Evolutionary conservation across 2,329 filamentous ascomycete genomes (phyloP).

Genomic region (Conoideocrella luteorostrata): DNA sequence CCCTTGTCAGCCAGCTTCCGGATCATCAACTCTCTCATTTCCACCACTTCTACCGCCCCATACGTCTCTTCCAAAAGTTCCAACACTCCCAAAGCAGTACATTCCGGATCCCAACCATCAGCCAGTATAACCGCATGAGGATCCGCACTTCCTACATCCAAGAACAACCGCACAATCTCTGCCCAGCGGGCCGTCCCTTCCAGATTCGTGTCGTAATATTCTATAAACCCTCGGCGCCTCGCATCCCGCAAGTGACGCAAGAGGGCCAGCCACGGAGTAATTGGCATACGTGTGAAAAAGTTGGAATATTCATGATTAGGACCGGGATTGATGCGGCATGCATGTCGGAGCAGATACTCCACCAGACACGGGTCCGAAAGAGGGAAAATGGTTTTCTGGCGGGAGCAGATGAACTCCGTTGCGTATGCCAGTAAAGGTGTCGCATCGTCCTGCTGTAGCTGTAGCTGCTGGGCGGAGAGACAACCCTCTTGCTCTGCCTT

Average conservation of each 20-base stretch:
- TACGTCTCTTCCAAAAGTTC: conserved; percentile 21
- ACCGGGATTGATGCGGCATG: conserved; percentile 13
- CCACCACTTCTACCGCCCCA: conserved; percentile 15
- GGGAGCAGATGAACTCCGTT: conserved; percentile 26
- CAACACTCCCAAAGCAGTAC: conserved; percentile 21
- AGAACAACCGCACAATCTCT: conserved; percentile 19
- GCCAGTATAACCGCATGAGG: conserved; percentile 16
- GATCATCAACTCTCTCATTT: too few relatives aligned
- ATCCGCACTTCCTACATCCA: conserved; percentile 21
- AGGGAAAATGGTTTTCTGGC: conserved; percentile 27
- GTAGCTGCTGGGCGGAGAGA: not conserved
- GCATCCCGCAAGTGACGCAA: conserved; percentile 25
- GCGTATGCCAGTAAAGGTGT: conserved; percentile 27
- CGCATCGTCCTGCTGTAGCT: conserved; percentile 6
- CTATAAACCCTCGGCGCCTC: conserved; percentile 23
- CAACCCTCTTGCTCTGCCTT: not conserved
- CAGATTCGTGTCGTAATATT: conserved; percentile 20
- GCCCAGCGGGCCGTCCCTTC: conserved; percentile 24
- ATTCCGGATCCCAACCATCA: conserved; percentile 25
- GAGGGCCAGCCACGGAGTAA: conserved; percentile 24
- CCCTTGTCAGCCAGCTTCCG: too few relatives aligned
- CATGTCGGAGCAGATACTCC: conserved; percentile 15
- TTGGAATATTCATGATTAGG: conserved; percentile 15
- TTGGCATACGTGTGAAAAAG: conserved; percentile 15
- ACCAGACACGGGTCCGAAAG: conserved; percentile 23